Evolutionary conservation across 192 early-diverging fungal genomes (phyloP), one percentile per base, ranked within the genome.

Genomic region (Chytriomyces confervae): DNA sequence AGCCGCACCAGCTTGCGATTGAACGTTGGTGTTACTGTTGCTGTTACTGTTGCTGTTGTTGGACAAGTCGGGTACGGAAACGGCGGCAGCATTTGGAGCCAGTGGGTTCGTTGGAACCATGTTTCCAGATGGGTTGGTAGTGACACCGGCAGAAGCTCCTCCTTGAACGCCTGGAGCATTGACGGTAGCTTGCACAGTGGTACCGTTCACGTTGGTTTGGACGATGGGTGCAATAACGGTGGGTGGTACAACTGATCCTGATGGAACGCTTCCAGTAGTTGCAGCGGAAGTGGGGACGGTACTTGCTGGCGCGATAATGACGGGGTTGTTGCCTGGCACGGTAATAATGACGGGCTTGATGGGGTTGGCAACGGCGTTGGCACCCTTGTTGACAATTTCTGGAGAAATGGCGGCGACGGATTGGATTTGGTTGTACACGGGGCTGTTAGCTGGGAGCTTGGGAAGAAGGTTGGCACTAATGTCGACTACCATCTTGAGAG

Each of bases 341-440:
- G 8, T 53, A 18, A 53, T 10, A 53, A 53, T 53, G 9, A 18
- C 18, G 18, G 51, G 51, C 8, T 10, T 18, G 18, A 53, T 53
- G 51, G 51, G 9, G 51, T 18, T 18, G 9, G 51, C 9, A 53
- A 53, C 51, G 9, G 18, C 51, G 18, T 53, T 18, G 51, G 51
- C 51, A 53, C 51, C 51, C 18, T 53, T 8, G 18, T 53, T 53
- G 51, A 10, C 8, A 8, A 18, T 53, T 8, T 10, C 18, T 8
- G 51, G 9, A 18, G 51, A 18, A 53, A 53, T 53, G 51, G 51
- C 51, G 9, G 51, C 51, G 18, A 53, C 18, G 51, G 51, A 8
- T 53, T 53, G 51, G 51, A 53, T 53, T 53, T 53, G 51, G 51
- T 53, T 53, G 51, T 53, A 53, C 18, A 18, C 51, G 51, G 51